These are phyloP conservation scores for Cytospora piceae DNA, from an alignment of 2,329 filamentous ascomycete genomes.

Conservation along the genomic window DNA sequence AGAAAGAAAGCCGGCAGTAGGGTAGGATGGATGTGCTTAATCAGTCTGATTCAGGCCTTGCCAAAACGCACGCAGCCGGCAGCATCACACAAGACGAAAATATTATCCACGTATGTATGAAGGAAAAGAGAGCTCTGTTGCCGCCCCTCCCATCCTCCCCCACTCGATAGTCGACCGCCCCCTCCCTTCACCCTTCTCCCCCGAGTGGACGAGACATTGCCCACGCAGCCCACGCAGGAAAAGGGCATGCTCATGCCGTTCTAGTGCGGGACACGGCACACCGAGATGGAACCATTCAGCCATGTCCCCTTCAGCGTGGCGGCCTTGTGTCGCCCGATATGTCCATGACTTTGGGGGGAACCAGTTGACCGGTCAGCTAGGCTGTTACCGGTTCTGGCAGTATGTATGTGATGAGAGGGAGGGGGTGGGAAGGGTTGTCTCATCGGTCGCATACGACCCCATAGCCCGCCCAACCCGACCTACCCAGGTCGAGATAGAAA, in stretches of 20 bases:
- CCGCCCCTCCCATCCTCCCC: too few relatives aligned
- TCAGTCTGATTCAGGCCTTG: neutral
- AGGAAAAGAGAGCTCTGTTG: neutral
- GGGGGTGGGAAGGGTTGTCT: neutral
- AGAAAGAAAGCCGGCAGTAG: neutral
- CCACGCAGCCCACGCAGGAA: neutral
- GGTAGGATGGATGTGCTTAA: neutral
- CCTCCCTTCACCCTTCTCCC: too few relatives aligned
- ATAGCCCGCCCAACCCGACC: neutral
- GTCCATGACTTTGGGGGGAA: neutral
- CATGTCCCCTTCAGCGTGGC: neutral
- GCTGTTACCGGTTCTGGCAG: neutral
- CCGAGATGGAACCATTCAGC: slow-evolving; percentile 1
- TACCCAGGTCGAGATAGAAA: neutral
- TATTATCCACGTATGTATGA: neutral
- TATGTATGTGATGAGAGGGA: neutral
- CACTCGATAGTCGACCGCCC: neutral
- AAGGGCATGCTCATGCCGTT: neutral
- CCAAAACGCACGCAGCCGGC: neutral
- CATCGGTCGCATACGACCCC: slow-evolving; percentile 1
- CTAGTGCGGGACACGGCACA: neutral
- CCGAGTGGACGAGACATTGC: neutral
- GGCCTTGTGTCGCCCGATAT: slow-evolving; percentile 5
- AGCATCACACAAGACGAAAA: neutral
- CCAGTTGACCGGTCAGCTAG: neutral